These are phyloP conservation scores for Candida sphagnicola DNA, from an alignment of 805 yeast genomes.

Conservation along the genomic window DNA sequence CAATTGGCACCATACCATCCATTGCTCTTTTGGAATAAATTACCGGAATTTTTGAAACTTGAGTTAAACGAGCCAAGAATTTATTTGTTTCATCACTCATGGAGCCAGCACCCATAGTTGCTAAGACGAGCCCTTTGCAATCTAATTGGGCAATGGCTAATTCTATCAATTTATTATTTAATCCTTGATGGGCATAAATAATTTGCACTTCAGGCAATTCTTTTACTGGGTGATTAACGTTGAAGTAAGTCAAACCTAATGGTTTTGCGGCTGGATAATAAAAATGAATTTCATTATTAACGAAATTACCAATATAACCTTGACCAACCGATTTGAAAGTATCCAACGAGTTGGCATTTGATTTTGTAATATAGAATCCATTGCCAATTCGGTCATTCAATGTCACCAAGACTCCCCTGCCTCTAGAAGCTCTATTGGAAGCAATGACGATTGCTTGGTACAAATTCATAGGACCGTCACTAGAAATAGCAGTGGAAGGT, in stretches of 20 bases:
- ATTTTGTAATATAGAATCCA: slow-evolving; percentile 67
- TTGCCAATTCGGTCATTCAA: slow-evolving; percentile 66
- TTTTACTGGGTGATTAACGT: slow-evolving; percentile 22
- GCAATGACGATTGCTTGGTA: slow-evolving; percentile 69
- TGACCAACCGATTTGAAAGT: slow-evolving; percentile 66
- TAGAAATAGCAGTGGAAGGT: slow-evolving; percentile 65
- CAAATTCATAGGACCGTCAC: slow-evolving; percentile 71
- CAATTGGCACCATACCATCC: slow-evolving; percentile 68
- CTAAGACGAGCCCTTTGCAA: slow-evolving; percentile 56
- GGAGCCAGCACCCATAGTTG: slow-evolving; percentile 73
- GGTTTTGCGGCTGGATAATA: slow-evolving; percentile 63
- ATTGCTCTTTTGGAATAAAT: slow-evolving; percentile 63
- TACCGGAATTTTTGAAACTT: slow-evolving; percentile 44
- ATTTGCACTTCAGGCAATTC: slow-evolving; percentile 48
- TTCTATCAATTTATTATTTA: slow-evolving; percentile 46
- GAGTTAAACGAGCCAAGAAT: slow-evolving; percentile 35
- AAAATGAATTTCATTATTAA: slow-evolving; percentile 60
- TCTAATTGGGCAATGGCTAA: slow-evolving; percentile 42
- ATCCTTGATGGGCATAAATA: slow-evolving; percentile 59
- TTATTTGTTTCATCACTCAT: slow-evolving; percentile 48
- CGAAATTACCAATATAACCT: slow-evolving; percentile 68
- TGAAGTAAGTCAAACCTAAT: slow-evolving; percentile 41
- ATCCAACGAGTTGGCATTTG: slow-evolving; percentile 67
- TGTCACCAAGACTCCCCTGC: slow-evolving; percentile 61
- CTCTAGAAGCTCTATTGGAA: slow-evolving; percentile 43